Base-by-base conservation (phyloP, 2,329 filamentous ascomycete species). In the Metarhizium rileyi region DNA sequence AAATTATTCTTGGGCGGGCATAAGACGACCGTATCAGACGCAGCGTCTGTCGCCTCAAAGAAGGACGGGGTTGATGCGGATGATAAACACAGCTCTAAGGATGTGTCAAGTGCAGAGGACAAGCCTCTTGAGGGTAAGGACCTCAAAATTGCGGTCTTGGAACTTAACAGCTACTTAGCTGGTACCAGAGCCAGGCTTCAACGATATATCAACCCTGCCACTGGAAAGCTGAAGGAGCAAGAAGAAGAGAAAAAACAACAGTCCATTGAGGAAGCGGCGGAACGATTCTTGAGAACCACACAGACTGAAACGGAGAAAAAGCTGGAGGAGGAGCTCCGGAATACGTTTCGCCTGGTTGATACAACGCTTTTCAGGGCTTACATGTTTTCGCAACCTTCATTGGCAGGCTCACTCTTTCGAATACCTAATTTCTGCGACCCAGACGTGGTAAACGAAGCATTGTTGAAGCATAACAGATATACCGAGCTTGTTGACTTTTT, bases 351-450 rank as follows among this genome's bases (percentile, higher is more conserved):
- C 46, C 71, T 96, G 2, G 89, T 97, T 6, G 93, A 98, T 62
- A 98, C 93, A 0, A 91, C 90, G 1, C 76, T 98, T 0, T 97
- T 98, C 72, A 82, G 91, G 16, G 86, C 89, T 0, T 94, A 95
- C 66, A 97, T 98, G 90, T 89, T 91, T 61, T 89, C 86, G 4
- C 84, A 83, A 7, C 91, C 93, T 4, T 82, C 85, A 5, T 74
- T 98, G 10, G 90, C 90, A 3, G 87, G 87, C 2, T 88, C 90
- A 0, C 77, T 98, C 0, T 97, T 98, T 70, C 89, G 93, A 23
- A 88, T 97, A 47, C 85, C 90, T 62, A 98, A 98, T 65, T 97
- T 96, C 63, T 97, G 93, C 65, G 91, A 98, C 59, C 91, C 93
- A 0, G 85, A 88, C 27, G 93, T 97, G 3, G 91, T 98, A 22